Conservation (phyloP, 1,284 basidiomycete genomes). For the Lentinula novae-zelandiae region DNA sequence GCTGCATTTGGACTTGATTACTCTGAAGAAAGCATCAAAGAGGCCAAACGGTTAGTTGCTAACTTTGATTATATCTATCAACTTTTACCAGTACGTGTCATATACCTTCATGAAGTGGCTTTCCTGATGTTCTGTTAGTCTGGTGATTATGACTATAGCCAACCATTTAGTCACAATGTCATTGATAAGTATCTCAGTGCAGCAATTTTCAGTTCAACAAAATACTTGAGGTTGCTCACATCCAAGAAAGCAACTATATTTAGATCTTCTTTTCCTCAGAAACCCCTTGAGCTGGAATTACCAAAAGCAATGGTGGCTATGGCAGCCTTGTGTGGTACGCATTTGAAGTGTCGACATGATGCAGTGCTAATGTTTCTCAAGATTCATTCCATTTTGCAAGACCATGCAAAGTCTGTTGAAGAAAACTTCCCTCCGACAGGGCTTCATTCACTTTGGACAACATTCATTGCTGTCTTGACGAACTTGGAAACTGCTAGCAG, state of each 20-base stretch:
- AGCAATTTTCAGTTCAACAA: not conserved
- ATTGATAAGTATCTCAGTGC: not conserved
- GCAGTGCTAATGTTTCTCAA: not conserved
- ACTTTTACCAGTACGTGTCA: not conserved
- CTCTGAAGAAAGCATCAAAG: not conserved
- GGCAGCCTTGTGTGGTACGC: not conserved
- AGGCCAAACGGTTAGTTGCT: not conserved
- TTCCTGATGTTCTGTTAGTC: too few relatives aligned
- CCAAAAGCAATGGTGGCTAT: constrained; percentile 7
- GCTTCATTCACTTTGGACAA: not conserved
- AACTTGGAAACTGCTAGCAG: not conserved
- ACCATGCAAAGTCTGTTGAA: not conserved
- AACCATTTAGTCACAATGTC: not conserved
- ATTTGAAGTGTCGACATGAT: not conserved
- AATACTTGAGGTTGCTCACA: not conserved
- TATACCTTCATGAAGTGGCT: too few relatives aligned
- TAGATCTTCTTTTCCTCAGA: not conserved
- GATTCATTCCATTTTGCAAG: constrained; percentile 4
- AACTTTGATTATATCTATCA: not conserved
- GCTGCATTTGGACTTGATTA: not conserved
- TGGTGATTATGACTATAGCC: not conserved
- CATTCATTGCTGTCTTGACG: not conserved
- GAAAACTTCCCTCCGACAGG: constrained; percentile 4
- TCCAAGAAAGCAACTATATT: not conserved
- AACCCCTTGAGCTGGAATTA: not conserved